phyloP scores from a whole-genome alignment of 805 yeast species.

The Wickerhamiella australiensis region DNA sequence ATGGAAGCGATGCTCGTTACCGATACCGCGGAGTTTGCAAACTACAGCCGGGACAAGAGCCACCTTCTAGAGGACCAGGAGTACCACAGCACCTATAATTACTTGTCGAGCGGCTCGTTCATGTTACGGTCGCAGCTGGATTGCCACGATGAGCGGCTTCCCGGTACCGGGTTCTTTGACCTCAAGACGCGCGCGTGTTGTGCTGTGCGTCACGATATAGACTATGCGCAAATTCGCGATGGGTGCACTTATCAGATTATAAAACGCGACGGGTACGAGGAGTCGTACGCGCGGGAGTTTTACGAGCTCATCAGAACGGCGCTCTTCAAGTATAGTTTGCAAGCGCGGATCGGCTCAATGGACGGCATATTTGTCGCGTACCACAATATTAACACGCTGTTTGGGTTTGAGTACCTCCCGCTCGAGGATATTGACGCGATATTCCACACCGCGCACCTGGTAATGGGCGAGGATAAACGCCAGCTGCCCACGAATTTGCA shows the following conservation, averaged over 20 bases:
- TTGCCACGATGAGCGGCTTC: conserved; percentile 61
- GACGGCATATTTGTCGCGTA: conserved; percentile 90
- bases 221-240: conserved; percentile 43
- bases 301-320: conserved; percentile 65
- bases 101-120: conserved; percentile 55
- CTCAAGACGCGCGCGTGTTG: conserved; percentile 84
- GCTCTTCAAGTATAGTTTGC: conserved; percentile 71
- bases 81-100: conserved; percentile 45
- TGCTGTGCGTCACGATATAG: conserved; percentile 66
- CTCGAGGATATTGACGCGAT: conserved; percentile 56
- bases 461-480: conserved; percentile 17
- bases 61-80: conserved; percentile 11
- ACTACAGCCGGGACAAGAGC: conserved; percentile 25
- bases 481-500: conserved; percentile 20
- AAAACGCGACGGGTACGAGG: conserved; percentile 50
- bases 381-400: conserved; percentile 67
- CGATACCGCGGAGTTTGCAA: conserved; percentile 39
- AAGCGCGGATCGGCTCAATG: conserved; percentile 92
- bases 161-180: conserved; percentile 88
- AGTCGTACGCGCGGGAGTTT: conserved; percentile 73
- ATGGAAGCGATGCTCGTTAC: conserved; percentile 66
- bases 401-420: conserved; percentile 86
- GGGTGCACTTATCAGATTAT: conserved; percentile 58
- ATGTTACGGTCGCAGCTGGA: conserved; percentile 85
- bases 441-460: conserved; percentile 37